Conservation (phyloP, 176 grass and related monocot genomes). For the Oryza meyeriana region DNA sequence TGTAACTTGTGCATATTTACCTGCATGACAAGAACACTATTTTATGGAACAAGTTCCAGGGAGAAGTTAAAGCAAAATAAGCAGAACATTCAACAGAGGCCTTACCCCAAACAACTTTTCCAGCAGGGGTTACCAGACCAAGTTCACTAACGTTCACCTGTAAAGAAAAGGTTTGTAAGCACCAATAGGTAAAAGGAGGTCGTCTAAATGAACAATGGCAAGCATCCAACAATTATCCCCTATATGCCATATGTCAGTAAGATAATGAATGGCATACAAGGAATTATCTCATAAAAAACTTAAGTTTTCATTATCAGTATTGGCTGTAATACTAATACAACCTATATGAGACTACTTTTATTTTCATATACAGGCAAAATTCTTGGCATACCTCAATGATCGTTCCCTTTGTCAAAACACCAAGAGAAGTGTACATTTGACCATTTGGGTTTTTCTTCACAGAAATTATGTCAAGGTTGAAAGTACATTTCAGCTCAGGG, state of each 20-base stretch:
- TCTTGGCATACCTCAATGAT: conserved; percentile 71
- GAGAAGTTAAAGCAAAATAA: neutral
- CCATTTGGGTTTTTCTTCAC: conserved; percentile 97
- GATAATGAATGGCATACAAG: neutral
- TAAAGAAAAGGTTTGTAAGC: conserved; percentile 2
- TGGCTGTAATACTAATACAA: neutral
- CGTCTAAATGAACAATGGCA: neutral
- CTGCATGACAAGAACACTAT: conserved; percentile 39
- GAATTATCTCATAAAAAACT: neutral
- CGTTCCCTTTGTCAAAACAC: conserved; percentile 84
- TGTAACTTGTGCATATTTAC: conserved; percentile 90
- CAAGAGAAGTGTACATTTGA: conserved; percentile 91
- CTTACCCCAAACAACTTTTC: conserved; percentile 98
- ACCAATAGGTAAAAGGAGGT: neutral
- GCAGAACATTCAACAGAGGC: neutral
- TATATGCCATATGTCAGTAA: neutral
- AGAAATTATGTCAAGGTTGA: conserved; percentile 87
- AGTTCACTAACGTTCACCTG: conserved; percentile 95
- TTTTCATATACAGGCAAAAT: neutral
- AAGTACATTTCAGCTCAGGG: conserved; percentile 88
- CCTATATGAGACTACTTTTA: neutral
- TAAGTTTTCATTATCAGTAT: neutral
- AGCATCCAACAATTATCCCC: neutral
- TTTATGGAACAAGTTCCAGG: conserved; percentile 3
- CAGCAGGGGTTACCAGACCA: conserved; percentile 85